Conservation (phyloP, 2,329 filamentous ascomycete species). For the Colletotrichum chrysophilum region DNA sequence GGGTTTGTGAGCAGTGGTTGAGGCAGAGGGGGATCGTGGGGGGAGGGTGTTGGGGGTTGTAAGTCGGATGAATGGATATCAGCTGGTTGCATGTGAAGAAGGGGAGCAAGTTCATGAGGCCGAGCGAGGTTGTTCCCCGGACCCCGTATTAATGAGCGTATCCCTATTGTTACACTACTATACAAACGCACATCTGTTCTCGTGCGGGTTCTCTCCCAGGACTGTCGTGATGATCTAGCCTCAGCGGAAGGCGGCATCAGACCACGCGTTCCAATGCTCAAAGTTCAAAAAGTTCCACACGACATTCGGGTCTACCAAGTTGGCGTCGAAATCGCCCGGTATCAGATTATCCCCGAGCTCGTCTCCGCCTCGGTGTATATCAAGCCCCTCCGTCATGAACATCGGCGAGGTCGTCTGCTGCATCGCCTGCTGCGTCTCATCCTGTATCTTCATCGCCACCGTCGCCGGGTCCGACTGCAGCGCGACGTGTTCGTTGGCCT, state of each 20-base stretch:
- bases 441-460: background rate
- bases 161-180: background rate
- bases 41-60: background rate
- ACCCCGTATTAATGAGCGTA: background rate
- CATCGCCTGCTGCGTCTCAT: background rate
- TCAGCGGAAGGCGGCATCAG: constrained; percentile 11
- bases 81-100: background rate
- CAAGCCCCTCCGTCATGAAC: background rate
- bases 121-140: background rate
- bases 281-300: constrained; percentile 22
- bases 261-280: constrained; percentile 20
- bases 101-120: background rate
- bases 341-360: constrained; percentile 8
- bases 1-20: constrained; percentile 23
- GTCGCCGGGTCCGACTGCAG: background rate
- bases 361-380: background rate
- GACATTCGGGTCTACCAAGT: constrained; percentile 17
- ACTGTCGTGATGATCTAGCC: background rate
- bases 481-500: background rate
- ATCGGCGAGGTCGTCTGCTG: background rate
- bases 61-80: too few relatives aligned
- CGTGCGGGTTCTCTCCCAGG: background rate
- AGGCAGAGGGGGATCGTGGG: constrained; percentile 3
- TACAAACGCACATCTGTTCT: background rate
- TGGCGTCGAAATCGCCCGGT: constrained; percentile 11